phyloP scores from a whole-genome alignment of 1,284 basidiomycete species.

The Termitomyces sp. region DNA sequence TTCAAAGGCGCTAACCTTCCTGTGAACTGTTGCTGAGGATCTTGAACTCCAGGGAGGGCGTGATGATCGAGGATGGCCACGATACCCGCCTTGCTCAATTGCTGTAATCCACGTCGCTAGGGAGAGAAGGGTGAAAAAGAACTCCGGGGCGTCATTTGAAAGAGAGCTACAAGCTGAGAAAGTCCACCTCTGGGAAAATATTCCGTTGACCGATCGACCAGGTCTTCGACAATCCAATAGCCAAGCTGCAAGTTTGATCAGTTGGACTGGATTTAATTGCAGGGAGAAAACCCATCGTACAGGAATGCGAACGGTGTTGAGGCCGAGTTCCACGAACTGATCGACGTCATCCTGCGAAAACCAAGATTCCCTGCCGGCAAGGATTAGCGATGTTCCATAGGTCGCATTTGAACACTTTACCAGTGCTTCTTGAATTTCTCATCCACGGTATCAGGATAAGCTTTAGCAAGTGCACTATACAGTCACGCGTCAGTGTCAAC shows the following conservation, averaged over 20 bases:
- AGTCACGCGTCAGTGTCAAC: neutral
- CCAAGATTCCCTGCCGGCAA: constrained; percentile 54
- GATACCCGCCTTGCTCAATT: constrained; percentile 59
- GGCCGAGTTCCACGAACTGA: constrained; percentile 43
- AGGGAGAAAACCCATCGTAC: constrained; percentile 36
- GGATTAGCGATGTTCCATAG: neutral
- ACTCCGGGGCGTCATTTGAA: neutral
- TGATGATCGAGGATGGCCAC: constrained; percentile 70
- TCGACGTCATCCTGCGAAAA: constrained; percentile 62
- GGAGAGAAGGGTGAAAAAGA: neutral
- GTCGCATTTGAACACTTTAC: constrained; percentile 25
- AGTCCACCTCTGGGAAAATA: constrained; percentile 69
- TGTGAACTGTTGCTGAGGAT: constrained; percentile 55
- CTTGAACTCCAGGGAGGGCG: constrained; percentile 68
- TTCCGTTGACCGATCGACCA: constrained; percentile 60
- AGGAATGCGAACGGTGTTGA: constrained; percentile 74
- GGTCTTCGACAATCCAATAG: constrained; percentile 73
- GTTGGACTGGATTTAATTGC: neutral
- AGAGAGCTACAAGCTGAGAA: constrained; percentile 44
- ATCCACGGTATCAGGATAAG: constrained; percentile 57
- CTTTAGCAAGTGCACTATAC: constrained; percentile 48
- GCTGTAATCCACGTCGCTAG: constrained; percentile 55
- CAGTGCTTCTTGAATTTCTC: constrained; percentile 58
- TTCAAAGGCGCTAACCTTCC: constrained; percentile 40
- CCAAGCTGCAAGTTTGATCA: constrained; percentile 48